Evolutionary conservation across 2,329 filamentous ascomycete genomes (phyloP), one percentile per base, ranked within the genome.

Genomic region (Penicillium janthinellum): DNA sequence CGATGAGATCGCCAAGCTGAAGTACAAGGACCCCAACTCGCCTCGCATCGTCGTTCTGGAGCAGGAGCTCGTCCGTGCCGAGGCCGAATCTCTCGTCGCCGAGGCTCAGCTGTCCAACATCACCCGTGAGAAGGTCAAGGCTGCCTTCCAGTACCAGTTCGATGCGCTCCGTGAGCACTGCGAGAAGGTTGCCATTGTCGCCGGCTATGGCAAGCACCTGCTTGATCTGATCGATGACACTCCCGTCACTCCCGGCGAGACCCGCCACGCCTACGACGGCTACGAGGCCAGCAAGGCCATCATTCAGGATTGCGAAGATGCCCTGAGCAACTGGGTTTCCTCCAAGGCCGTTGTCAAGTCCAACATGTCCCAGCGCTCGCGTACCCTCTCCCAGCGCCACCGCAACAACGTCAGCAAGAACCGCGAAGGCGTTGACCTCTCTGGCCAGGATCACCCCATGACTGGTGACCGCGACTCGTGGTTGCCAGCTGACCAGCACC

Each of bases 21-120:
- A 99, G 81, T 99, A 98, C 87, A 99, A 99, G 83, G 95, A 99
- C 79, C 95, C 95, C 68, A 96, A 96, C 82, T 97, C 93, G 38
- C 93, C 94, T 65, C 95, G 92, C 81, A 97, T 99, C 70, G 92
- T 97, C 59, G 93, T 99, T 42, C 88, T 99, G 57, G 95, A 99
- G 81, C 95, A 99, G 79, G 95, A 99, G 79, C 90, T 99, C 60
- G 95, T 99, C 69, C 93, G 95, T 71, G 95, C 95, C 68, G 95
- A 99, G 80, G 95, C 95, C 71, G 95, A 99, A 79, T 98, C 95
- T n/a, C 88, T 99, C 14, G 95, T 99, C 58, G 95, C 95, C 64
- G 95, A 99, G 79, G 95, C 95, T 7, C 95, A 99, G 81, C 86
- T 99, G 54, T 97, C 94, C 76, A 99, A 99, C 84, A 99, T 99